phyloP scores from a whole-genome alignment of 2,329 filamentous ascomycete genomes.

The Geoglossum cookeanum region DNA sequence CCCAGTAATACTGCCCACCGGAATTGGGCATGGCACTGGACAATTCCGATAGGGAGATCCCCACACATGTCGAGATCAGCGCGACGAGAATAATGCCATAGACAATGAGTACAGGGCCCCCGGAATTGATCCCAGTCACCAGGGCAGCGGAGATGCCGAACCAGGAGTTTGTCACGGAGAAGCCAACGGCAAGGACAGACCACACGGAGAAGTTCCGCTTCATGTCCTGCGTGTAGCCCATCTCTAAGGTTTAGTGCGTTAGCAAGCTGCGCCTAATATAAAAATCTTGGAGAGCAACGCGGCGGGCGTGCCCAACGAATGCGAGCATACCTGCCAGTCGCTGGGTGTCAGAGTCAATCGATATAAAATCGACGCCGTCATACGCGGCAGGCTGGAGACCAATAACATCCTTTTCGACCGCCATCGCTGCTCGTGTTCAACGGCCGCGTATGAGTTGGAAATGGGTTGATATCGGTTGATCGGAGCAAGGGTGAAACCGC shows the following conservation, averaged over 20 bases:
- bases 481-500: background rate
- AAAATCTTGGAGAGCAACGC: background rate
- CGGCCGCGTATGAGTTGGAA: background rate
- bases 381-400: background rate
- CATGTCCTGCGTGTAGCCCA: slow-evolving; percentile 31
- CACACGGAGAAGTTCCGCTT: slow-evolving; percentile 29
- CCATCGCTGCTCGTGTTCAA: background rate
- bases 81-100: slow-evolving; percentile 30
- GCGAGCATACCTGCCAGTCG: background rate
- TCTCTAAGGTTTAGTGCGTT: slow-evolving; percentile 14
- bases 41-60: slow-evolving; percentile 26
- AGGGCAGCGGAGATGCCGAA: slow-evolving; percentile 30
- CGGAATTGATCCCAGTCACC: slow-evolving; percentile 31
- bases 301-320: background rate
- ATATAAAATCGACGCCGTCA: slow-evolving; percentile 4
- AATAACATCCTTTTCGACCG: background rate
- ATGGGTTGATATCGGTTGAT: background rate
- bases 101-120: slow-evolving; percentile 28
- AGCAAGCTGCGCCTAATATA: background rate
- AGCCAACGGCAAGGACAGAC: slow-evolving; percentile 30
- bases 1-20: slow-evolving; percentile 33
- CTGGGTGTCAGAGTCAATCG: slow-evolving; percentile 10
- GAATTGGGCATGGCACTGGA: slow-evolving; percentile 31
- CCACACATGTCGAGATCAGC: slow-evolving; percentile 27
- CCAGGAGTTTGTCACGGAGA: slow-evolving; percentile 32